phyloP scores from a whole-genome alignment of 441 rosid genomes.

The Flueggea neowawraea region DNA sequence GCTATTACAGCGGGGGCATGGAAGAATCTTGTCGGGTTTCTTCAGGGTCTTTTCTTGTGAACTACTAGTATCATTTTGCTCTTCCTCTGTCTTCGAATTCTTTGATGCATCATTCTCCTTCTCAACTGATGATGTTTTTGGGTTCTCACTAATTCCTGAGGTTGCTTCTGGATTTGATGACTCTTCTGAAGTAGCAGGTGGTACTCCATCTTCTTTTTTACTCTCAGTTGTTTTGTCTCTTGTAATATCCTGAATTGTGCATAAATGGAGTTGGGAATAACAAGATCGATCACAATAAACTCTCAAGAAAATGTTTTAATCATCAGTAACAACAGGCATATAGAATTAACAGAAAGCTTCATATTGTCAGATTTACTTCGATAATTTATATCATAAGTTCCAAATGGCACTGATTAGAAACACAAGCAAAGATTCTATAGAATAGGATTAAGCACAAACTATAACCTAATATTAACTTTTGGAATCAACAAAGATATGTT shows the following conservation, averaged over 20 bases:
- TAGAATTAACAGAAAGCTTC: too few relatives aligned
- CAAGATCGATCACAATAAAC: too few relatives aligned
- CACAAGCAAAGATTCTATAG: too few relatives aligned
- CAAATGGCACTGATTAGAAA: too few relatives aligned
- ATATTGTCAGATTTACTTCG: too few relatives aligned
- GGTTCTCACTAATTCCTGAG: conserved; percentile 34
- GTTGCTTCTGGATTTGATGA: conserved; percentile 31
- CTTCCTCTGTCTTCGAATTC: conserved; percentile 28
- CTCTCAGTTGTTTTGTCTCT: conserved; percentile 30
- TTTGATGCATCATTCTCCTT: conserved; percentile 18
- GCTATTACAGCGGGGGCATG: conserved; percentile 72
- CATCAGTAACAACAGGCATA: too few relatives aligned
- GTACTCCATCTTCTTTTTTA: conserved; percentile 30
- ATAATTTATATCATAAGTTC: too few relatives aligned
- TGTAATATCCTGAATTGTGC: conserved; percentile 32
- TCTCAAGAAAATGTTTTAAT: too few relatives aligned
- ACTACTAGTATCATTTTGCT: conserved; percentile 32
- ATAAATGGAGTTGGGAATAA: too few relatives aligned
- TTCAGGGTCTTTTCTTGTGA: conserved; percentile 49
- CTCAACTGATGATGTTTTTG: conserved; percentile 17
- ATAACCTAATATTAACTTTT: too few relatives aligned
- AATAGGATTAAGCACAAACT: too few relatives aligned
- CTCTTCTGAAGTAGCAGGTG: conserved; percentile 30
- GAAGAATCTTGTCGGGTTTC: conserved; percentile 67
- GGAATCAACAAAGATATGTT: too few relatives aligned